phyloP scores from a whole-genome alignment of 2,329 filamentous ascomycete genomes.

The Colletotrichum trifolii region DNA sequence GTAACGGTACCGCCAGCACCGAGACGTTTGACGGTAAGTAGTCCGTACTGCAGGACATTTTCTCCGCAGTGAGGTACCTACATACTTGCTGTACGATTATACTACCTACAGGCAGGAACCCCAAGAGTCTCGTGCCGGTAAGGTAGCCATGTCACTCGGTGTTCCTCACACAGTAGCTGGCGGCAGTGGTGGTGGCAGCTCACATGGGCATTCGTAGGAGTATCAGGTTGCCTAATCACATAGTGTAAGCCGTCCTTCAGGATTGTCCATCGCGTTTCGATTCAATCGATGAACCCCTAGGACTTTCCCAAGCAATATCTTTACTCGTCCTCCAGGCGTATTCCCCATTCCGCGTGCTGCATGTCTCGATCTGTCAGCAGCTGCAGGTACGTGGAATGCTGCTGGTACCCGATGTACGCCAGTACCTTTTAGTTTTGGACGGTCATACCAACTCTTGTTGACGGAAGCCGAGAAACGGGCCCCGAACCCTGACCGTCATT shows the following conservation, averaged over 20 bases:
- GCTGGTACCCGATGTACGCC: neutral
- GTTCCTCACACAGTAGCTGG: neutral
- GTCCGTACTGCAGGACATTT: too few species aligned
- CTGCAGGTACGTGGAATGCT: constrained; percentile 26
- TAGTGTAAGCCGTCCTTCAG: neutral
- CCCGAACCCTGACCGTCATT: constrained; percentile 4
- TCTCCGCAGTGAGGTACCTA: too few species aligned
- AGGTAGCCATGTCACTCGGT: constrained; percentile 21
- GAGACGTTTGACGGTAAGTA: too few species aligned
- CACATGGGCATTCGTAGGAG: neutral
- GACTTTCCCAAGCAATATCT: neutral
- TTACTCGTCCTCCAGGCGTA: neutral
- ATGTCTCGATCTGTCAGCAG: constrained; percentile 12
- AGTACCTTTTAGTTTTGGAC: neutral
- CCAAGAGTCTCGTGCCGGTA: constrained; percentile 4
- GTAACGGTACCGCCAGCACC: too few species aligned
- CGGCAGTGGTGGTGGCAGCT: constrained; percentile 8
- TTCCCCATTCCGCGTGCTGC: neutral
- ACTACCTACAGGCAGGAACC: constrained; percentile 18
- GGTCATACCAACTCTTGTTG: constrained; percentile 5
- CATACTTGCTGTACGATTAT: too few species aligned
- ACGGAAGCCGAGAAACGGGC: constrained; percentile 2
- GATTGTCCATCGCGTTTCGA: neutral
- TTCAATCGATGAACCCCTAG: neutral
- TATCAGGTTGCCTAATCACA: neutral